Percentiles rank a stretch among this genome's conserved stretches.
Conservation (phyloP, 768 basidiomycete genomes). For the Steccherinum ochraceum region DNA sequence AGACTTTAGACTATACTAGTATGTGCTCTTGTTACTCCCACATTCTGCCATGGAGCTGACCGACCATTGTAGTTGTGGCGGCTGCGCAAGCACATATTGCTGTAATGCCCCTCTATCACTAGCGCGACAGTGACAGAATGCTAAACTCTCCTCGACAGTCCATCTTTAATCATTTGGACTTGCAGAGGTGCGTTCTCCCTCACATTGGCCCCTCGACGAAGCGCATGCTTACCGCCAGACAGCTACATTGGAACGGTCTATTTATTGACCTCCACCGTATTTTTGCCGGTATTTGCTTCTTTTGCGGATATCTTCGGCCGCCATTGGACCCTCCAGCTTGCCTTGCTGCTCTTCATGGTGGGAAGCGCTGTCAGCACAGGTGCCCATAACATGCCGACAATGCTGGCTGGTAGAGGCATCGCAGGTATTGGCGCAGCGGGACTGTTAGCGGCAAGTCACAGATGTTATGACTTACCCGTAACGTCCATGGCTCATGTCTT, state of each 20-base stretch:
- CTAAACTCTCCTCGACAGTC: slow-evolving; percentile 20
- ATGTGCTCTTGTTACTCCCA: background rate
- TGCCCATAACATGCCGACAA: slow-evolving; percentile 36
- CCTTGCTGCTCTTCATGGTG: slow-evolving; percentile 37
- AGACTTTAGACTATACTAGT: slow-evolving; percentile 34
- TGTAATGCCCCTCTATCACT: slow-evolving; percentile 15
- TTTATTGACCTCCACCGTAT: slow-evolving; percentile 45
- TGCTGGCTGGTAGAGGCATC: slow-evolving; percentile 41
- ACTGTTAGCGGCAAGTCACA: slow-evolving; percentile 26
- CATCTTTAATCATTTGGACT: slow-evolving; percentile 26
- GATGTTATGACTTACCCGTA: slow-evolving; percentile 6
- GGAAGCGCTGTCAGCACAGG: slow-evolving; percentile 44
- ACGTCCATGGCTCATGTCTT: slow-evolving; percentile 19
- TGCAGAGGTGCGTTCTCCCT: slow-evolving; percentile 22
- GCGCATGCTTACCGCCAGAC: background rate
- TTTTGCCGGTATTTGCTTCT: slow-evolving; percentile 44
- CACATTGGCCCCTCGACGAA: background rate
- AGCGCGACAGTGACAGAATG: no score
- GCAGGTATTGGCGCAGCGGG: slow-evolving; percentile 46
- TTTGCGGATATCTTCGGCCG: slow-evolving; percentile 46
- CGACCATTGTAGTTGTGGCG: slow-evolving; percentile 45
- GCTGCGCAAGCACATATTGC: slow-evolving; percentile 48
- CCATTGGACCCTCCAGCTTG: slow-evolving; percentile 38
- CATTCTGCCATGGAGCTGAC: no score
- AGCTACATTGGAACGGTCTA: slow-evolving; percentile 48